Conservation (phyloP, 257 asterid species). For the Penstemon barbatus region DNA sequence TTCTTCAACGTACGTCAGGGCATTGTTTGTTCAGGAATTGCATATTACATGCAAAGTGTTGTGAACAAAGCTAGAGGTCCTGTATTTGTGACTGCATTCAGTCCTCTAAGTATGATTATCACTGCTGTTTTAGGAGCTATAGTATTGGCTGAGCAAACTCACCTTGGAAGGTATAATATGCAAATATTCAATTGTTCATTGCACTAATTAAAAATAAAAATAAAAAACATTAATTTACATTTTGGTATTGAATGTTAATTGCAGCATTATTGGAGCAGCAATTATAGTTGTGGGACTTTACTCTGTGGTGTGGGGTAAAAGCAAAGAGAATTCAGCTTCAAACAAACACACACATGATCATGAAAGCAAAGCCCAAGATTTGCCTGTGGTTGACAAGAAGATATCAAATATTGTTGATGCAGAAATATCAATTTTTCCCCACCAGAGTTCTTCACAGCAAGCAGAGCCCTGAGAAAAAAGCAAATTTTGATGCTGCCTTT, state of each 20-base stretch:
- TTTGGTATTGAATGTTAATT: not conserved
- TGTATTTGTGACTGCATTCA: slow-evolving; percentile 90
- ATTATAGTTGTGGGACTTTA: slow-evolving; percentile 78
- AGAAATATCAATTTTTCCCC: not conserved
- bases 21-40: slow-evolving; percentile 83
- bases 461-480: not conserved
- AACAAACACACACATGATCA: slow-evolving; percentile 21
- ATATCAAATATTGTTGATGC: slow-evolving; percentile 15
- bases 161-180: slow-evolving; percentile 77
- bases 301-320: slow-evolving; percentile 87
- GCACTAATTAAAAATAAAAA: no score
- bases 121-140: slow-evolving; percentile 79
- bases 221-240: no score
- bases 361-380: slow-evolving; percentile 34
- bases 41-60: slow-evolving; percentile 80
- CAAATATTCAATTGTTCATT: no score
- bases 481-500: not conserved
- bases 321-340: slow-evolving; percentile 51
- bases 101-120: slow-evolving; percentile 86
- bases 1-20: slow-evolving; percentile 50
- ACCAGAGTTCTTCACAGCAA: not conserved
- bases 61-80: slow-evolving; percentile 82
- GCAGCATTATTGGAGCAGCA: slow-evolving; percentile 76
- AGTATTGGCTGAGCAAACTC: slow-evolving; percentile 66
- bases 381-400: slow-evolving; percentile 39